Conservation (phyloP, 2,329 filamentous ascomycete species). For the Cadophora sp. region DNA sequence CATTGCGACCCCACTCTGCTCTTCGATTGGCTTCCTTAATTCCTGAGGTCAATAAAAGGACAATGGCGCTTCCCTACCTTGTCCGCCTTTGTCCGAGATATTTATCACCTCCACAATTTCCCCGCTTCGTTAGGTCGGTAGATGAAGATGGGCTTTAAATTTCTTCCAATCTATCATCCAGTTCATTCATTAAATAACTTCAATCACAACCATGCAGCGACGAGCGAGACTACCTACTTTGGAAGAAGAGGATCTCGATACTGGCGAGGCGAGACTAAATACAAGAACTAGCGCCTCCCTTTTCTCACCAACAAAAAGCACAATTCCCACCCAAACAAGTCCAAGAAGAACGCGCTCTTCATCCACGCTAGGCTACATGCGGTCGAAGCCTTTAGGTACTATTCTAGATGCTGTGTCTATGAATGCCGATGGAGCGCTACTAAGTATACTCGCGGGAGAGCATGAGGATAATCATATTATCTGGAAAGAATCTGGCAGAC, state of each 20-base stretch:
- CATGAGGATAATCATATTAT: constrained; percentile 14
- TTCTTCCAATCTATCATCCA: no score
- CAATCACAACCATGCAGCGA: background rate
- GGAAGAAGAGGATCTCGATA: constrained; percentile 18
- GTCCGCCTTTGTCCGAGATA: no score
- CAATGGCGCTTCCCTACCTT: no score
- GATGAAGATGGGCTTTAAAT: no score
- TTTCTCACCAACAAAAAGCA: constrained; percentile 1
- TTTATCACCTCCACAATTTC: no score
- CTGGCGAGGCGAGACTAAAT: constrained; percentile 13
- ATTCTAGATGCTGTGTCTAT: background rate
- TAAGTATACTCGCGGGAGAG: constrained; percentile 15
- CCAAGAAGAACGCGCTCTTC: constrained; percentile 5
- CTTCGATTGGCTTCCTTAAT: no score
- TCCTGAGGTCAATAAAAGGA: no score
- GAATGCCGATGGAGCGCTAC: background rate
- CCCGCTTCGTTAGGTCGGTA: no score
- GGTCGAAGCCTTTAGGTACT: constrained; percentile 10
- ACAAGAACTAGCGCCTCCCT: constrained; percentile 19
- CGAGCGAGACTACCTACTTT: background rate
- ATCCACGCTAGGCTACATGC: background rate
- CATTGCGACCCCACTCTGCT: no score
- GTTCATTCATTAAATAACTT: background rate
- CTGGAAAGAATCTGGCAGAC: constrained; percentile 15
- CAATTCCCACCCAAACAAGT: background rate